Base-by-base conservation (phyloP, 2,329 filamentous ascomycete species). In the Fusarium mangiferae region DNA sequence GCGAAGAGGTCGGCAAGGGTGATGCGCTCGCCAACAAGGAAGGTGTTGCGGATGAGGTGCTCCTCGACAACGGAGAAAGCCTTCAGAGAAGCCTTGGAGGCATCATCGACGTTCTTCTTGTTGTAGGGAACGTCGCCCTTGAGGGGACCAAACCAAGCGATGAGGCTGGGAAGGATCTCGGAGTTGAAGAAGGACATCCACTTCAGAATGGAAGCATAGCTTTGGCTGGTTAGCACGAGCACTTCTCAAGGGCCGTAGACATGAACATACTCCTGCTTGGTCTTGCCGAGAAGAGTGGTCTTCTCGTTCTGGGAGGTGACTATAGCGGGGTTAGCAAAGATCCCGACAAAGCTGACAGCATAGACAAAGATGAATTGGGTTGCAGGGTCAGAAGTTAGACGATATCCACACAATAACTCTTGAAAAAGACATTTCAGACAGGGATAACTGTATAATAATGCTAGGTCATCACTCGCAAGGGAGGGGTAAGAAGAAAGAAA, bases 291-390 rank as follows among this genome's bases (percentile, higher is more conserved):
- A 78, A 99, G 95, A 79, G 95, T 97, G 81, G 96, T 99, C 93
- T 98, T 98, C 92, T 98, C 96, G 86, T 99, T 99, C 89, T 99
- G 96, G 80, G 96, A 98, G 81, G 96, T 95, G 84, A 99, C 96
- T 98, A 51, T 72, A 38, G 82, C 72, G 70, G 68, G 76, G 80
- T 85, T 79, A 85, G 82, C 76, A 45, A 74, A 71, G 62, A 45
- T 48, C 35, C 52, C 61, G 77, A 81, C 57, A 70, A 58, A 69
- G 64, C 36, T 78, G 75, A 38, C 61, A 68, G 80, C 78, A 82
- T 78, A 77, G 72, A 75, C 52, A 62, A 74, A 70, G 72, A 70
- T 74, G 52, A 73, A 71, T 65, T 51, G 68, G 74, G 65, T 73
- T 77, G 77, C 68, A 73, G 76, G 83, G 85, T 95, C 92, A 94